Percentiles rank a stretch among this genome's conserved stretches.
These are phyloP conservation scores for Xylaria venustula DNA, from an alignment of 495 filamentous ascomycete genomes.

Conservation along the genomic window DNA sequence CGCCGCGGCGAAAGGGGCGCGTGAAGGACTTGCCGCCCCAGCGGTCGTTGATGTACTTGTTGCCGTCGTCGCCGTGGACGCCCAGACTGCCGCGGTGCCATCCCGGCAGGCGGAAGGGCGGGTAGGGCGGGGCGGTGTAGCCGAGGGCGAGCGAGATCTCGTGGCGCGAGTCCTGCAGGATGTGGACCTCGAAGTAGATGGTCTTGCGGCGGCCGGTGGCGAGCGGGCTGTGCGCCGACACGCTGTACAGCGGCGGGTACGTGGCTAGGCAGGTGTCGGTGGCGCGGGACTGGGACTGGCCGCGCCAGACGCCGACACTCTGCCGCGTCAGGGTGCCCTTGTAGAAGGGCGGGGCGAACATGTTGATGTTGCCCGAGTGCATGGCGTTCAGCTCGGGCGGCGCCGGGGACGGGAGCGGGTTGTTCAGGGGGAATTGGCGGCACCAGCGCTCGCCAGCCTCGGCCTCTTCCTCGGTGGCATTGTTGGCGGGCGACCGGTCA, in stretches of 20 bases:
- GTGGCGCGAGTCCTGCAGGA: conserved; percentile 41
- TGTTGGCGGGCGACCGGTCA: conserved; percentile 66
- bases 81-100: conserved; percentile 87
- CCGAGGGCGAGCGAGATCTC: conserved; percentile 73
- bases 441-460: conserved; percentile 75
- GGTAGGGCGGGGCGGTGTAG: conserved; percentile 79
- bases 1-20: conserved; percentile 42
- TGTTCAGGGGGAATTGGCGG: conserved; percentile 57
- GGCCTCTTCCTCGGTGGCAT: conserved; percentile 68
- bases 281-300: conserved; percentile 27
- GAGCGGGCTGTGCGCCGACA: conserved; percentile 64
- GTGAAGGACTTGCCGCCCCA: conserved; percentile 79
- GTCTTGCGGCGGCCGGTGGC: conserved; percentile 51
- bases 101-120: conserved; percentile 81
- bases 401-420: conserved; percentile 52
- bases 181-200: conserved; percentile 77
- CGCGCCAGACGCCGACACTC: conserved; percentile 46
- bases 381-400: conserved; percentile 35
- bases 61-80: conserved; percentile 88
- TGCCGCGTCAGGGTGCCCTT: conserved; percentile 29
- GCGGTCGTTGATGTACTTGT: conserved; percentile 80
- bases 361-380: conserved; percentile 32
- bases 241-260: conserved; percentile 75
- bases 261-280: conserved; percentile 59
- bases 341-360: conserved; percentile 34